A percentile compares a stretch with the other conserved stretches of the same genome.
phyloP scores from a whole-genome alignment of 129 eudicot genomes.

The Erigeron canadensis region DNA sequence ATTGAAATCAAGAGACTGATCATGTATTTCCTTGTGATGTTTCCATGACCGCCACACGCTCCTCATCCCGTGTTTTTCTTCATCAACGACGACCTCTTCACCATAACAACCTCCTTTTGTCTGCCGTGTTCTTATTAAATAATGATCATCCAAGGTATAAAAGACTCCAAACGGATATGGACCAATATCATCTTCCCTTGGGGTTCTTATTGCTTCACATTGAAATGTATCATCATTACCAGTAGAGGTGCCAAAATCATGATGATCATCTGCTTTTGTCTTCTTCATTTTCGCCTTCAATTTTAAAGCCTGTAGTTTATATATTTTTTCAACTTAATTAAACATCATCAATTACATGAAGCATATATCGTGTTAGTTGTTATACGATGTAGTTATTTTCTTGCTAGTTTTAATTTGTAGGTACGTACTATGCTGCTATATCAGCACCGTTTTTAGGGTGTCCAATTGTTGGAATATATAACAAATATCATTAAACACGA shows the following conservation, averaged over 20 bases:
- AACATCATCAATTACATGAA: no score
- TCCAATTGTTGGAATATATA: no score
- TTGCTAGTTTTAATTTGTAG: no score
- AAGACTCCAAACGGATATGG: conserved; percentile 37
- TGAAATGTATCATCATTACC: conserved; percentile 39
- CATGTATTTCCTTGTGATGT: no score
- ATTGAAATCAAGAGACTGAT: neutral
- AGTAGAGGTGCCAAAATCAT: conserved; percentile 32
- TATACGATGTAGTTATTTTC: no score
- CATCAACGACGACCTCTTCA: conserved; percentile 75
- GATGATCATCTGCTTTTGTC: conserved; percentile 33
- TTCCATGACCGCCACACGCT: conserved; percentile 90
- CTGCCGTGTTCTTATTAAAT: conserved; percentile 36
- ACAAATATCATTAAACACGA: no score
- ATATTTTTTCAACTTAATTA: no score
- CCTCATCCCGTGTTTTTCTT: conserved; percentile 56
- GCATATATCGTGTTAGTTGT: no score
- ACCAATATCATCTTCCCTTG: conserved; percentile 50
- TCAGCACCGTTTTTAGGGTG: no score
- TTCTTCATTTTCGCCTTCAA: conserved; percentile 65
- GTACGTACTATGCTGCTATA: no score
- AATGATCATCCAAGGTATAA: neutral
- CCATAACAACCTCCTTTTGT: conserved; percentile 69
- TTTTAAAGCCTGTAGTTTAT: conserved; percentile 66
- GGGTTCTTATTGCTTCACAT: conserved; percentile 66